Base-by-base conservation (phyloP, 2,329 filamentous ascomycete species). In the Calonectria henricotiae region DNA sequence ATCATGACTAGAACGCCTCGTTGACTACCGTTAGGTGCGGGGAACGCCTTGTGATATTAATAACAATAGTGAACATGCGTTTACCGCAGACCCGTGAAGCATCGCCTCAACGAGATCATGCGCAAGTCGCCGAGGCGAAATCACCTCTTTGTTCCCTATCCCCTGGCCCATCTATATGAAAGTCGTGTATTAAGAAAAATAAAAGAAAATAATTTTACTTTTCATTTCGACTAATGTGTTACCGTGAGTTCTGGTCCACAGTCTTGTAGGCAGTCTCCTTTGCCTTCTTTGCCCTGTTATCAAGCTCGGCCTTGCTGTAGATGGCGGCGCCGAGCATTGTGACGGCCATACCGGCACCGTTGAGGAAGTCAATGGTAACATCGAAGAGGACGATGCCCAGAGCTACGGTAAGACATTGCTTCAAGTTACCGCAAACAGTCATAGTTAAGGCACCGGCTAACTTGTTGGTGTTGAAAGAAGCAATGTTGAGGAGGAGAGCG, bases 391-490 rank as follows among this genome's bases (percentile, higher is more conserved):
- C 80, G 46, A 89, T 87, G 54, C 87, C 88, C 35, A 89, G 80
- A 41, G 87, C 79, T 13, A 90, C 87, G 1, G 88, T 89, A 49
- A 89, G 78, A 71, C 86, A 87, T 77, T 89, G 88, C 82, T 90
- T 90, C 68, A 90, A 80, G 75, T 90, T 90, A 65, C 86, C 88
- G 70, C 87, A 89, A 5, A 90, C 87, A 7, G 87, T 89, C 86
- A 90, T 89, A 43, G 88, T 90, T 66, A 90, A 79, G 20, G 88
- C 88, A 63, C 88, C 88, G 6, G 87, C 86, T 43, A 87, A 81
- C 80, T 89, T 89, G 80, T 90, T 90, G 64, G 88, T 88, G 69
- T 86, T 85, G 79, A 90, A 89, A 4, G 86, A 89, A 39, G 87
- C 85, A 47, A 89, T 84, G 75, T 90, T 90, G 68, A 89, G 85